These are phyloP conservation scores for Citrus glauca DNA, from an alignment of 345 rosid genomes.

Conservation along the genomic window DNA sequence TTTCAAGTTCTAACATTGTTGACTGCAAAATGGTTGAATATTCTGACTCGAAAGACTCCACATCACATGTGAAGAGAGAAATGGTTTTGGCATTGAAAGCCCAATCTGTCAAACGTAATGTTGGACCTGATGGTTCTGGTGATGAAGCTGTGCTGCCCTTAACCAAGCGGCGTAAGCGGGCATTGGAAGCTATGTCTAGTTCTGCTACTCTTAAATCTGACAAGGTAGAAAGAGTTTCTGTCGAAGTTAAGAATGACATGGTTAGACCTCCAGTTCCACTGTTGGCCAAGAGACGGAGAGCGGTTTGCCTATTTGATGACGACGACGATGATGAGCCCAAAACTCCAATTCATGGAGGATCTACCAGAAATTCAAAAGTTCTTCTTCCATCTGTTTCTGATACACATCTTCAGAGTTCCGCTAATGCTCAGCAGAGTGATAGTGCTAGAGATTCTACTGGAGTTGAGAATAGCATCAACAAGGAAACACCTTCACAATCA, in stretches of 20 bases:
- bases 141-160: constrained; percentile 57
- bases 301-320: constrained; percentile 61
- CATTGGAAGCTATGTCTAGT: constrained; percentile 57
- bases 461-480: constrained; percentile 25
- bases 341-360: constrained; percentile 80
- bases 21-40: constrained; percentile 32
- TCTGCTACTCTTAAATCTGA: constrained; percentile 38
- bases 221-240: constrained; percentile 36
- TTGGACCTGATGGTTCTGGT: constrained; percentile 38
- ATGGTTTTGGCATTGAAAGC: constrained; percentile 43
- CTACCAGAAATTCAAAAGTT: constrained; percentile 31
- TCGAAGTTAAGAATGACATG: constrained; percentile 32
- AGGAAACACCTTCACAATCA: constrained; percentile 29
- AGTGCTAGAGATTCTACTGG: constrained; percentile 30
- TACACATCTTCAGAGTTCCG: constrained; percentile 24
- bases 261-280: constrained; percentile 37
- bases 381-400: constrained; percentile 29
- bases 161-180: constrained; percentile 53
- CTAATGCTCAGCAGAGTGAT: constrained; percentile 23
- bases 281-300: constrained; percentile 64
- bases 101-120: constrained; percentile 25
- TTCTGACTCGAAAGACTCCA: constrained; percentile 21
- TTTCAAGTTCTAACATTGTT: constrained; percentile 25
- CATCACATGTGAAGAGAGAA: constrained; percentile 30
- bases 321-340: constrained; percentile 67